Conservation (phyloP, 352 stramenopile species). For the Phytopythium sindhum region DNA sequence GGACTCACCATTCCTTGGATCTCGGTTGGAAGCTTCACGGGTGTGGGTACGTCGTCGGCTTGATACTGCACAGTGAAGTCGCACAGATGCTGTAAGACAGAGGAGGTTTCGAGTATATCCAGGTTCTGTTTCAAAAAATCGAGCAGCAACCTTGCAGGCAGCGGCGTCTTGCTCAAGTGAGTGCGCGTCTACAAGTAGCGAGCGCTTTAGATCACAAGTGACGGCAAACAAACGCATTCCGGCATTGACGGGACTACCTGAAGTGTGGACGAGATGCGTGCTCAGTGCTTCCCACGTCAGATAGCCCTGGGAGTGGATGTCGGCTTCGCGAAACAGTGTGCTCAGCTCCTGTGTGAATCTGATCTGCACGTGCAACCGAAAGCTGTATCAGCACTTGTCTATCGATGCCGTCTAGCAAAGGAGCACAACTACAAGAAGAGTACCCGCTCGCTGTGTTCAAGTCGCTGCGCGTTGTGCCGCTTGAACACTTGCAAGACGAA, state of each 20-base stretch:
- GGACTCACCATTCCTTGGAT: constrained; percentile 33
- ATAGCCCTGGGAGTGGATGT: constrained; percentile 24
- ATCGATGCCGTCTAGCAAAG: not conserved
- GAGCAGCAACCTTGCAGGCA: not conserved
- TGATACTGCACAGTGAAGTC: not conserved
- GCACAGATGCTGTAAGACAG: not conserved
- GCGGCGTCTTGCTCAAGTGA: not conserved
- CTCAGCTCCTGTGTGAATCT: constrained; percentile 29
- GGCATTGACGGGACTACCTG: constrained; percentile 22
- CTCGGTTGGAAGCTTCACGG: not conserved
- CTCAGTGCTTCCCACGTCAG: constrained; percentile 50
- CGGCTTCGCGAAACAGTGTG: constrained; percentile 35
- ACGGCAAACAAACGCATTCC: not conserved
- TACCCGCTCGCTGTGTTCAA: constrained; percentile 25
- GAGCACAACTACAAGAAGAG: not conserved
- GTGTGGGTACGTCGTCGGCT: not conserved
- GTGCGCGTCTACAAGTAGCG: not conserved
- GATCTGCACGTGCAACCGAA: constrained; percentile 16
- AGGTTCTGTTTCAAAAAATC: not conserved
- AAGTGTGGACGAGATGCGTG: constrained; percentile 34
- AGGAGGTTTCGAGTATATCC: not conserved
- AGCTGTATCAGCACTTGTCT: not conserved
- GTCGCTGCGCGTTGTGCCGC: constrained; percentile 15
- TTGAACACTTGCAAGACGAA: constrained; percentile 39
- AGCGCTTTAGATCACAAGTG: not conserved